Evolutionary conservation across 495 filamentous ascomycete species (phyloP).

Genomic region (Parathielavia appendiculata): DNA sequence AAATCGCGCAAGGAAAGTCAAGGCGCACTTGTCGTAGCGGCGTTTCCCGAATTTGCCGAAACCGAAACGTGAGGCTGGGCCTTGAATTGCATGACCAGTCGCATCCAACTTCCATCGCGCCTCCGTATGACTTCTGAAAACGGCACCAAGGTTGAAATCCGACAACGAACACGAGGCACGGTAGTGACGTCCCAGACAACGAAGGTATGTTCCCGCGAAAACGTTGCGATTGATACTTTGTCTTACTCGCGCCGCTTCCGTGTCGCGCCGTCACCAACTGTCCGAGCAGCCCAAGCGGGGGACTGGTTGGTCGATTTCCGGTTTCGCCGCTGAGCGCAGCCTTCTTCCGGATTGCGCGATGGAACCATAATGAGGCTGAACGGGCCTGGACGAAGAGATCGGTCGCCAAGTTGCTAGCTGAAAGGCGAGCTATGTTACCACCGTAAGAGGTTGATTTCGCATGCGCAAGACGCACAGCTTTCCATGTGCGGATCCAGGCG

Average conservation of each 20-base stretch:
- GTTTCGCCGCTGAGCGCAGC: slow-evolving; percentile 5
- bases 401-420: not conserved
- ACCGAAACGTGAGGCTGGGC: too few relatives aligned
- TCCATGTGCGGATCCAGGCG: slow-evolving; percentile 4
- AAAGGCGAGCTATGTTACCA: not conserved
- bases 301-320: not conserved
- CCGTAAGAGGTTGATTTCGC: too few relatives aligned
- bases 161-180: not conserved
- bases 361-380: not conserved
- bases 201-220: too few relatives aligned
- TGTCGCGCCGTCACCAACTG: not conserved
- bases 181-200: too few relatives aligned
- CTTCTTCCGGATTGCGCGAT: slow-evolving; percentile 11
- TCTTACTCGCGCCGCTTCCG: too few relatives aligned
- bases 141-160: not conserved
- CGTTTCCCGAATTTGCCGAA: too few relatives aligned
- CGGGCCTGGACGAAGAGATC: not conserved
- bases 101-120: too few relatives aligned
- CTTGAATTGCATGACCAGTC: too few relatives aligned
- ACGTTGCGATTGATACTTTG: too few relatives aligned
- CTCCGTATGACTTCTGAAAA: not conserved
- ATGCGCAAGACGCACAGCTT: slow-evolving; percentile 6
- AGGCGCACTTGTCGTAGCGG: not conserved
- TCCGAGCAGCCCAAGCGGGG: not conserved
- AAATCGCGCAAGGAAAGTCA: not conserved